Evolutionary conservation across 2,329 filamentous ascomycete species (phyloP).

Genomic region (Lasiodiplodia sp.): DNA sequence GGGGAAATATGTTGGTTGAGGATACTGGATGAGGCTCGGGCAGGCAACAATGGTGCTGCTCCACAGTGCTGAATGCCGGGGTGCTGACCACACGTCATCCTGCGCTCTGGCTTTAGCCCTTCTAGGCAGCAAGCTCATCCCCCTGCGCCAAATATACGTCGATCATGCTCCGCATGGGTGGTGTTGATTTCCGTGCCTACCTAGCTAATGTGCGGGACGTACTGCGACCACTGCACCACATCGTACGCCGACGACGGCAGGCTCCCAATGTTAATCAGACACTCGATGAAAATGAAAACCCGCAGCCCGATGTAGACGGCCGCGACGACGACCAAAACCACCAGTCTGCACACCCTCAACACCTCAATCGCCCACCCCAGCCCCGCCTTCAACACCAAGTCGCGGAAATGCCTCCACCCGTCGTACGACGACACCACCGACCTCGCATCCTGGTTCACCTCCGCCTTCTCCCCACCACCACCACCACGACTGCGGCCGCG

Average conservation of each 20-base stretch:
- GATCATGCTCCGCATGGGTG: not conserved
- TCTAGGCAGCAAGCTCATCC: slow-evolving; percentile 5
- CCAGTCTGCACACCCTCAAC: slow-evolving; percentile 36
- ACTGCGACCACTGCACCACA: slow-evolving; percentile 33
- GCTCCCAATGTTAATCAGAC: slow-evolving; percentile 34
- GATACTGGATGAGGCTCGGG: not conserved
- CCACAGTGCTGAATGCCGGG: not conserved
- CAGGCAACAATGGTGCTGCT: slow-evolving; percentile 1
- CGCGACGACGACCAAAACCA: slow-evolving; percentile 35
- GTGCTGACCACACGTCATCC: slow-evolving; percentile 1
- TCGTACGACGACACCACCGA: slow-evolving; percentile 1
- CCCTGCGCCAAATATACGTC: not conserved
- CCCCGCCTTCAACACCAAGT: not conserved
- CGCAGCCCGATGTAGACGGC: slow-evolving; percentile 30
- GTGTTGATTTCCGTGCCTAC: not conserved
- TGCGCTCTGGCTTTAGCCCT: not conserved
- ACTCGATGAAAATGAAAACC: slow-evolving; percentile 35
- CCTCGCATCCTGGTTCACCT: not conserved
- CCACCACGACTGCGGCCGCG: not conserved
- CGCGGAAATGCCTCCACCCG: slow-evolving; percentile 8
- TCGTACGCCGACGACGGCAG: slow-evolving; percentile 35
- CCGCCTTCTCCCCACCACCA: not conserved
- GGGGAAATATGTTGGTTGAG: not conserved
- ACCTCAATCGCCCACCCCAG: slow-evolving; percentile 11
- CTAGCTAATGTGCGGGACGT: slow-evolving; percentile 10